phyloP scores from a whole-genome alignment of 164 flowering plant genomes.

The Kingdonia uniflora region DNA sequence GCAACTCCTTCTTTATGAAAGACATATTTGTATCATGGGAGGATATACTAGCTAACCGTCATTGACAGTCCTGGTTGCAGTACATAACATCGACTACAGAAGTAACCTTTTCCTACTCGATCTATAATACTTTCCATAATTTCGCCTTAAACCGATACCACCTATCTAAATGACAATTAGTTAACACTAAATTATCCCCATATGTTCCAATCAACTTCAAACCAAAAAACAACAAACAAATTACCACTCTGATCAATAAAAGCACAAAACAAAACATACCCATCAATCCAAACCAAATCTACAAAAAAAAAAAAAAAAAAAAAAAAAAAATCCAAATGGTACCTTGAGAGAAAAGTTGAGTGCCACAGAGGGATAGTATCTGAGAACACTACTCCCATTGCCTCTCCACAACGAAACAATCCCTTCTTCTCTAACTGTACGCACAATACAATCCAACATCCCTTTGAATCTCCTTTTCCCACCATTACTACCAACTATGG shows the following conservation, averaged over 20 bases:
- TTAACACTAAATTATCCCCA: too few species aligned
- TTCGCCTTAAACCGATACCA: too few species aligned
- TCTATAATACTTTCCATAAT: too few species aligned
- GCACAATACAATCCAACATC: constrained; percentile 68
- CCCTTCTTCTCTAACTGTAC: constrained; percentile 83
- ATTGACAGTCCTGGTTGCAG: too few species aligned
- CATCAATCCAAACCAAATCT: background rate
- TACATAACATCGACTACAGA: background rate
- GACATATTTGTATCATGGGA: too few species aligned
- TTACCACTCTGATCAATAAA: too few species aligned
- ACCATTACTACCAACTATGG: constrained; percentile 45
- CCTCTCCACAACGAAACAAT: constrained; percentile 90
- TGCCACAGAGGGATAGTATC: constrained; percentile 95
- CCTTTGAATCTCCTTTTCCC: constrained; percentile 74
- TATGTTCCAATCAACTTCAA: too few species aligned
- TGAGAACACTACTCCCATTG: constrained; percentile 80
- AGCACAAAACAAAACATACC: constrained; percentile 1
- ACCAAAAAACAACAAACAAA: too few species aligned
- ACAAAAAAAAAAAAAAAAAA: background rate
- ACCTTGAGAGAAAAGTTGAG: constrained; percentile 99
- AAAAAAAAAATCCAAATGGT: background rate
- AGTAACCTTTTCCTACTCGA: background rate
- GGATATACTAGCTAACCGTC: too few species aligned
- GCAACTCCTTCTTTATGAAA: too few species aligned
- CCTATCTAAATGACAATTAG: too few species aligned